Base-by-base conservation (phyloP, 2,329 filamentous ascomycete species). In the Xylaria sp. region DNA sequence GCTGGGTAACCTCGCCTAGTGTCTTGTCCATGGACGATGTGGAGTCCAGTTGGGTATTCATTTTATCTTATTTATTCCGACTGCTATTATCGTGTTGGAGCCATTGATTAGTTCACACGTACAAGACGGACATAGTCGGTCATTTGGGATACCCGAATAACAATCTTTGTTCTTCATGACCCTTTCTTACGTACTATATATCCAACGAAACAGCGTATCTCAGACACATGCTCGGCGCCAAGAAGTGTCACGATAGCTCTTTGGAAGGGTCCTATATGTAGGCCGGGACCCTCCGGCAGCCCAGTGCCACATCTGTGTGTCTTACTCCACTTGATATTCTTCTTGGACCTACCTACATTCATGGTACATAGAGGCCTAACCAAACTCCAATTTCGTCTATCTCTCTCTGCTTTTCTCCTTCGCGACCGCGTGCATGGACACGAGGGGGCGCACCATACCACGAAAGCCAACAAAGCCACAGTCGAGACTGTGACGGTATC, bases 131-230 rank as follows among this genome's bases (percentile, higher is more conserved):
- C 56, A 46, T 23, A 57, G 54, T 54, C 60, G 32, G 52, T 52
- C 54, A 68, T 64, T 67, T 48, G 39, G 48, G 52, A 64, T 64
- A 64, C 65, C 65, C 60, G 20, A 52, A 59, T 23, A 54, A 34
- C 15, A 37, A 51, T 23, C 25, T 20, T 23, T 46, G 15, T 46
- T 18, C 15, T 18, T n/a, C 15, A 46, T 18, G 18, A 20, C 23
- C 13, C 34, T 46, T 32, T 60, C 28, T 28, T 18, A 34, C 37
- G 52, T 56, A 7, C 7, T 28, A n/a, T 28, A 18, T 15, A 13
- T 28, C 56, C 56, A 58, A 32, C 41, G 25, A 58, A 28, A 15
- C 13, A 18, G 48, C 32, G 46, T 51, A 28, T 34, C 32, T 46
- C 44, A 20, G 50, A 44, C 50, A n/a, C 58, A 58, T 44, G 65